Base-by-base conservation (phyloP, 495 filamentous ascomycete species). In the Penicillium atrosanguineum region DNA sequence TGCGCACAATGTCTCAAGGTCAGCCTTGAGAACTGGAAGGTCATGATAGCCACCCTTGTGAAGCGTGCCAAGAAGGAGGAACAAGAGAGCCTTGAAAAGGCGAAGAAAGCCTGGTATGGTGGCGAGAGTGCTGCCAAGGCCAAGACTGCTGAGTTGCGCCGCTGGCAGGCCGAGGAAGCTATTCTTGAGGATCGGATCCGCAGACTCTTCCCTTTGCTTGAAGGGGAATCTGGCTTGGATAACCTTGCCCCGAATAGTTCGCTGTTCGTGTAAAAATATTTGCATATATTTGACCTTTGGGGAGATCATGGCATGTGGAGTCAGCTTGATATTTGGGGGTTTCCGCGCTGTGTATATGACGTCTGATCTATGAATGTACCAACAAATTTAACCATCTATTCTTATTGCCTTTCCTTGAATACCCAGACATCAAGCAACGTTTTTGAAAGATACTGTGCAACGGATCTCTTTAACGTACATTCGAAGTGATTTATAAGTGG, bases 1-100 rank as follows among this genome's bases (percentile, higher is more conserved):
- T 94, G 90, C 61, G 77, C 74, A n/a, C 80, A 93, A 53, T 94
- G 90, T 62, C 74, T 93, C 0, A 68, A 77, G 29, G 81, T 84
- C 18, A 85, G 87, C 4, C 69, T 90, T n/a, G 76, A 77, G 3
- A 95, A 95, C 69, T 89, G 90, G 87, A 74, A 73, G 21, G 75
- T 67, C 11, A 95, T 95, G 90, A 82, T 88, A 0, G 63, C 69
- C 14, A 59, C 72, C 15, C 74, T 91, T 37, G 76, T 83, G 25
- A 50, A 43, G 3, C 67, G 70, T 44, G 83, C 85, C 19, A 74
- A 81, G 54, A 60, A 71, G 46, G 76, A 77, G 9, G 71, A 72
- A 43, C 26, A 45, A 31, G 65, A 72, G 57, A 67, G 56, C 38
- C 60, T 62, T 14, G 69, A 72, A 47, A 69, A 71, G 44, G 64